Evolutionary conservation across 2,329 filamentous ascomycete genomes (phyloP), one percentile per base, ranked within the genome.

Genomic region (Fusarium lateritium): DNA sequence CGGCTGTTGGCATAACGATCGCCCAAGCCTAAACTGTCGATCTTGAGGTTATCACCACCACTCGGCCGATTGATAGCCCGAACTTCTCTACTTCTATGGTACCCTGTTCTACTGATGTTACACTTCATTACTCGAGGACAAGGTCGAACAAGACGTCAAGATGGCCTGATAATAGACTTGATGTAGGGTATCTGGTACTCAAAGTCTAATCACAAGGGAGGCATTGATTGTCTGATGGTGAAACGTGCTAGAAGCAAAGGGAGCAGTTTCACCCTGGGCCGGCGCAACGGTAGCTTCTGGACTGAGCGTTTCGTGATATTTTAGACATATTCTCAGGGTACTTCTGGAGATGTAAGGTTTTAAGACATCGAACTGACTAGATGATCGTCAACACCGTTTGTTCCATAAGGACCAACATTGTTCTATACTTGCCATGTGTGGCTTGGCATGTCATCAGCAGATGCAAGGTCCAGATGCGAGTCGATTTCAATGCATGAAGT

Each of bases 1-100:
- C 43, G 26, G 33, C 33, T 45, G 31, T 52, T 36, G 45, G 52
- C 34, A 57, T 19, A 28, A 19, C 43, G 46, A 65, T 53, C 61
- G 46, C 38, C 38, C 34, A n/a, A 21, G 38, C 36, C 53, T 65
- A 59, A 38, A 46, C 10, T 59, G 60, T 47, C 46, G 60, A 65
- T 65, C 47, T 34, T n/a, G 65, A 67, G 60, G 64, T 40, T 64
- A 65, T 68, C 64, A 52, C 39, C 65, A 65, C 45, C n/a, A 53
- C 49, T 65, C 57, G 49, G 64, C 44, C 39, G 47, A 59, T 51
- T 43, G 40, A 52, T 28, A 44, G 26, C 52, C 28, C 28, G 33
- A 22, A 43, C 47, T 33, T 15, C 36, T 33, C 21, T 24, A 21
- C 34, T n/a, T 44, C 14, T 14, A 49, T 56, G 19, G 28, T 43